Percentiles rank a stretch among this genome's conserved stretches.
phyloP scores from a whole-genome alignment of 1,284 basidiomycete genomes.

The Ganoderma multipileum region DNA sequence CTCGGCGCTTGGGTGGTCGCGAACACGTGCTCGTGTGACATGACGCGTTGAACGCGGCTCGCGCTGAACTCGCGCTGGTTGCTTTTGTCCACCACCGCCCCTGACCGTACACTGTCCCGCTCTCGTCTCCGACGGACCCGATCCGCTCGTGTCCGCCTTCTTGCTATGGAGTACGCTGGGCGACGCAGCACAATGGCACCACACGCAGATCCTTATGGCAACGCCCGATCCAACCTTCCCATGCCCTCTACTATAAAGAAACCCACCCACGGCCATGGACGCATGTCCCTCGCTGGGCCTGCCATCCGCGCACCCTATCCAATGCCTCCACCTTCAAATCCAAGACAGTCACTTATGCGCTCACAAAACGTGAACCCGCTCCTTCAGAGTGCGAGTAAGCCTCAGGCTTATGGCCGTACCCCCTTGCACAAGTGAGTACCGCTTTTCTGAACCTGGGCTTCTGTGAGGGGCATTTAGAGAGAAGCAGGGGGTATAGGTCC shows the following conservation, averaged over 20 bases:
- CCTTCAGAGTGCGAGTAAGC: conserved; percentile 72
- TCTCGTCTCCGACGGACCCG: neutral
- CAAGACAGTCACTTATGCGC: conserved; percentile 69
- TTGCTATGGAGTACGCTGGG: conserved; percentile 47
- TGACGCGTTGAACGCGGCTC: conserved; percentile 34
- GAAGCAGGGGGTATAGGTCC: neutral
- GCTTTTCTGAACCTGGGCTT: neutral
- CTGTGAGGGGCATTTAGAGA: neutral
- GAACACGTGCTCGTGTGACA: conserved; percentile 35
- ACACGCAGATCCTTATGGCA: conserved; percentile 55
- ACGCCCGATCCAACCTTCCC: conserved; percentile 49
- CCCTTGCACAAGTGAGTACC: conserved; percentile 70
- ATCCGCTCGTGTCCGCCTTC: neutral
- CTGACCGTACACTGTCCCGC: neutral
- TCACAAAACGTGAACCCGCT: conserved; percentile 72
- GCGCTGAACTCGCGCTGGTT: conserved; percentile 23
- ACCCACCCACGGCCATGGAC: conserved; percentile 49
- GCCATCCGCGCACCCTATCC: conserved; percentile 63
- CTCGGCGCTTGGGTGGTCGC: conserved; percentile 6
- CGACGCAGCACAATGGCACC: conserved; percentile 68
- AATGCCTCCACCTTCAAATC: conserved; percentile 55
- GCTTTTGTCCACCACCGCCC: conserved; percentile 23
- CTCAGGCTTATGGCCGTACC: conserved; percentile 69
- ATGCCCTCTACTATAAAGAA: conserved; percentile 74
- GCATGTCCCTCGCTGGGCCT: conserved; percentile 76